Evolutionary conservation across 164 flowering plant species (phyloP), one percentile per base, ranked within the genome.

Genomic region (Chloranthus sessilifolius): DNA sequence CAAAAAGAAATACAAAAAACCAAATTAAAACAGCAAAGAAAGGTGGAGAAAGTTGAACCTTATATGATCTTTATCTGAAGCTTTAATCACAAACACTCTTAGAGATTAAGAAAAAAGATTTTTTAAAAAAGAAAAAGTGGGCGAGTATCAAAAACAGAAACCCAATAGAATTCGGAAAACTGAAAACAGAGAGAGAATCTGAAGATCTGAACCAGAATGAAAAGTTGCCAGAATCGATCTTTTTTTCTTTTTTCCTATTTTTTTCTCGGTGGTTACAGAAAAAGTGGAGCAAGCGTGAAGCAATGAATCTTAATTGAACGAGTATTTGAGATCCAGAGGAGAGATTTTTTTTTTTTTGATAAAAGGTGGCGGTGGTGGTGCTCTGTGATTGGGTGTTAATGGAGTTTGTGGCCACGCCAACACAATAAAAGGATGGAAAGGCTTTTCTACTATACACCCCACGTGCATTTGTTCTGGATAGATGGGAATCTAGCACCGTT

Each of bases 341-440:
- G 42, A 43, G 37, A n/a, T n/a, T n/a, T n/a, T n/a, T n/a, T n/a
- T n/a, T n/a, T n/a, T n/a, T n/a, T n/a, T n/a, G 51, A 33, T 40
- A 28, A 17, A 31, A 7, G 31, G 26, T n/a, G 19, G n/a, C n/a
- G 36, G 59, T 53, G 50, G 60, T 42, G 37, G 29, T 45, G 31
- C 33, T 49, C 23, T 52, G 50, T 50, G 58, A 61, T 60, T 66
- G 70, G 65, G 25, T 36, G 64, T 11, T 10, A 26, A 47, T 44
- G 61, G 58, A 15, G 61, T 52, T 40, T 64, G 62, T 53, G 51
- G 59, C 23, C 50, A 53, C 62, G 52, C 58, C 67, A 52, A 61
- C 43, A 41, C n/a, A n/a, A n/a, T n/a, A n/a, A 47, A 34, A 8
- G 16, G 7, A 15, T 4, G 27, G 23, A 58, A 49, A 50, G 16